These are phyloP conservation scores for Geotrichum reessii DNA, from an alignment of 1,139 yeast species.

Conservation along the genomic window DNA sequence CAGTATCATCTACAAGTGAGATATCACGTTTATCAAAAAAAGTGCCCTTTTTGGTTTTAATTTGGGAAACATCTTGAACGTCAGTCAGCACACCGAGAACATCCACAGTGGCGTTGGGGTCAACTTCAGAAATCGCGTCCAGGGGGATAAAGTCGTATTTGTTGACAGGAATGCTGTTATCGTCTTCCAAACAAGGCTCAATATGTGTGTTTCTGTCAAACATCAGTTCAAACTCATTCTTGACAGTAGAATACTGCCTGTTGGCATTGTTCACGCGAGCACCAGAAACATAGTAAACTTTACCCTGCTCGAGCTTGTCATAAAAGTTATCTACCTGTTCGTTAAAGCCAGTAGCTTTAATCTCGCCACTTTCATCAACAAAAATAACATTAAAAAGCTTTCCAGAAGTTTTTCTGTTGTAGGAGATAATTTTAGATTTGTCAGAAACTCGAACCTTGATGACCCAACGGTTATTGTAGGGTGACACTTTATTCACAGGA, in stretches of 20 bases:
- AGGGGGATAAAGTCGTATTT: slow-evolving; percentile 72
- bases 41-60: slow-evolving; percentile 89
- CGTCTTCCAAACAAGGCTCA: slow-evolving; percentile 61
- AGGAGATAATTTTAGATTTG: slow-evolving; percentile 82
- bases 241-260: slow-evolving; percentile 76
- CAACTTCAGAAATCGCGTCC: slow-evolving; percentile 58
- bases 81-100: slow-evolving; percentile 80
- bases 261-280: slow-evolving; percentile 80
- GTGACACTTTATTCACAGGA: slow-evolving; percentile 84
- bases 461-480: slow-evolving; percentile 87
- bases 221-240: slow-evolving; percentile 82
- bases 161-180: slow-evolving; percentile 61
- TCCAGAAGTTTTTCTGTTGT: slow-evolving; percentile 60
- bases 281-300: slow-evolving; percentile 77
- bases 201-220: slow-evolving; percentile 76
- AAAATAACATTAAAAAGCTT: slow-evolving; percentile 82
- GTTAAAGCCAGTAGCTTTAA: slow-evolving; percentile 91
- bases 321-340: slow-evolving; percentile 76
- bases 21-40: slow-evolving; percentile 90
- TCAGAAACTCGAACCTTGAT: slow-evolving; percentile 86
- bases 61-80: slow-evolving; percentile 67
- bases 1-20: slow-evolving; percentile 77
- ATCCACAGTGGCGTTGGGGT: slow-evolving; percentile 70
- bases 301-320: slow-evolving; percentile 77
- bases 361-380: slow-evolving; percentile 92